phyloP scores from a whole-genome alignment of 208 protist genomes.

The Porcisia deanei region DNA sequence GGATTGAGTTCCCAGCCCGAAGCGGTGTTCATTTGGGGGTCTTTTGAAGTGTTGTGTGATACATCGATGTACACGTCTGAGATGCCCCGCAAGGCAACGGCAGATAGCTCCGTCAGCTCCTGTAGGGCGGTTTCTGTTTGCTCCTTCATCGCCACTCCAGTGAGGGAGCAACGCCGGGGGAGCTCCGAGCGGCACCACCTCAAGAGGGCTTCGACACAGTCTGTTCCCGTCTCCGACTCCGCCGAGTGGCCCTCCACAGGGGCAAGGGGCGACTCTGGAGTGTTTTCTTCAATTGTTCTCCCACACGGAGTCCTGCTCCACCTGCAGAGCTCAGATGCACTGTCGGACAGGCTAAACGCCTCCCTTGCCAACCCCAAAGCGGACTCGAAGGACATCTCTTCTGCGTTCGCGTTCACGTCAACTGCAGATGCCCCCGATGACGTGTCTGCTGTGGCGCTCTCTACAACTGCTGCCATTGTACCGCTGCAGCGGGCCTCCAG shows the following conservation, averaged over 20 bases:
- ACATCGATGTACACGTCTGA: background rate
- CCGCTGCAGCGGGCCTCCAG: constrained; percentile 7
- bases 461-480: background rate
- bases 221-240: background rate
- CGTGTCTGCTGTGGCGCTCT: background rate
- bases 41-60: background rate
- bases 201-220: background rate
- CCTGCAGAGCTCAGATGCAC: background rate
- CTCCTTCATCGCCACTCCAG: background rate
- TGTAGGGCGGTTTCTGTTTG: background rate
- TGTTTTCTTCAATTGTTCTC: background rate
- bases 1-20: background rate
- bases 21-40: background rate
- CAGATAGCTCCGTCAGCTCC: background rate
- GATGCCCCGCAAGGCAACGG: background rate
- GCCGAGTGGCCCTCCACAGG: background rate
- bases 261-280: background rate
- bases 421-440: background rate
- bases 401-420: background rate
- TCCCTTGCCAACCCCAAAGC: background rate
- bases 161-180: background rate
- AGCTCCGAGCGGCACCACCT: constrained; percentile 8
- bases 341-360: background rate
- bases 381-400: constrained; percentile 7
- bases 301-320: background rate